phyloP scores from a whole-genome alignment of 2,329 filamentous ascomycete genomes.

The Claviceps capensis region DNA sequence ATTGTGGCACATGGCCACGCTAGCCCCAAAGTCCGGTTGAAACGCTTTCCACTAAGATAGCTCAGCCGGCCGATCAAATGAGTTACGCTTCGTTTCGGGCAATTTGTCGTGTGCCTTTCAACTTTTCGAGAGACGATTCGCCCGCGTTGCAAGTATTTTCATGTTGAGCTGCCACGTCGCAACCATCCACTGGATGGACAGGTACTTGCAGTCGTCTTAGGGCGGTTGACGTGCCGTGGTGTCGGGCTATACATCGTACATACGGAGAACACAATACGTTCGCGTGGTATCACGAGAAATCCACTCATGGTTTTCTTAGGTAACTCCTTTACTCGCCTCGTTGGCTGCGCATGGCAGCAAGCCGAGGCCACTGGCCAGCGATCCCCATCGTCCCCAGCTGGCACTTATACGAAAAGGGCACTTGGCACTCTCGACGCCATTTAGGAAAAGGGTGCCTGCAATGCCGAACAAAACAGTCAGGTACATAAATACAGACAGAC shows the following conservation, averaged over 20 bases:
- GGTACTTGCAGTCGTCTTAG: background rate
- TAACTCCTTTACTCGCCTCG: background rate
- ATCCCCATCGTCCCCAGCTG: too few relatives aligned
- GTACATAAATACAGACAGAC: background rate
- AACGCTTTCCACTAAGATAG: background rate
- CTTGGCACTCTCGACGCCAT: background rate
- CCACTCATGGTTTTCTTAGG: too few relatives aligned
- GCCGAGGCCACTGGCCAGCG: background rate
- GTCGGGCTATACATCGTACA: background rate
- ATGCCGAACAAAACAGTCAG: background rate
- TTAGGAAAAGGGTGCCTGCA: background rate
- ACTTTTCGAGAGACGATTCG: background rate
- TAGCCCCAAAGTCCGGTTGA: background rate
- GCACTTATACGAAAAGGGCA: background rate
- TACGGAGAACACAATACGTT: too few relatives aligned
- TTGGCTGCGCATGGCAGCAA: background rate
- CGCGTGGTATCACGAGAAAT: background rate
- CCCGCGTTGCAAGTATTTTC: background rate
- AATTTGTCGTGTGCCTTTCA: slow-evolving; percentile 1
- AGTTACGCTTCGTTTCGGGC: background rate
- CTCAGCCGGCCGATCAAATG: background rate
- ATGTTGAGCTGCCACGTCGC: background rate
- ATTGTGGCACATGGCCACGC: background rate
- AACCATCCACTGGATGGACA: background rate
- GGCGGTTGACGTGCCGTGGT: background rate